phyloP scores from a whole-genome alignment of 495 filamentous ascomycete genomes.

The Aspergillus baeticus region DNA sequence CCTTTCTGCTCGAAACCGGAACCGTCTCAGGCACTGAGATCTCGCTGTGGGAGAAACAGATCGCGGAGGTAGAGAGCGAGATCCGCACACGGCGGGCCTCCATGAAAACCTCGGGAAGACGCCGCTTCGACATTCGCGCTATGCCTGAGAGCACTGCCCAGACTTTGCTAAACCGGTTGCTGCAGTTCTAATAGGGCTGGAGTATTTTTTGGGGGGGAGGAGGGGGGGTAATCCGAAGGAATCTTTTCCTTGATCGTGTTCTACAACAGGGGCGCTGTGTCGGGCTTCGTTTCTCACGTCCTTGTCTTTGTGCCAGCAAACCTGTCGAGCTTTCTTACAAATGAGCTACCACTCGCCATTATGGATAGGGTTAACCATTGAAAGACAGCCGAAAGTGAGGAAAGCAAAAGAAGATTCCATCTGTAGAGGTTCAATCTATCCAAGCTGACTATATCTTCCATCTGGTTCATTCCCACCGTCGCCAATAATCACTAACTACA shows the following conservation, averaged over 20 bases:
- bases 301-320: no score
- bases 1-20: constrained; percentile 15
- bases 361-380: no score
- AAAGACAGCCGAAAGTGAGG: neutral
- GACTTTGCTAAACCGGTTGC: neutral
- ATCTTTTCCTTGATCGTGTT: neutral
- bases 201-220: neutral
- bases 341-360: no score
- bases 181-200: neutral
- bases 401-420: neutral
- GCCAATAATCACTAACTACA: neutral
- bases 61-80: constrained; percentile 2
- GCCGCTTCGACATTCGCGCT: neutral
- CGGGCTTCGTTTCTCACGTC: no score
- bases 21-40: constrained; percentile 27
- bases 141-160: neutral
- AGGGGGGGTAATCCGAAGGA: neutral
- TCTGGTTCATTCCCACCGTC: neutral
- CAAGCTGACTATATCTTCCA: neutral
- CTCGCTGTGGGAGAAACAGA: constrained; percentile 10
- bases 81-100: neutral
- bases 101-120: neutral
- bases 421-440: neutral
- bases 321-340: no score
- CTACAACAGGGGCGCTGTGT: no score